phyloP scores from a whole-genome alignment of 1,139 yeast genomes.

The Hansenula sp. region DNA sequence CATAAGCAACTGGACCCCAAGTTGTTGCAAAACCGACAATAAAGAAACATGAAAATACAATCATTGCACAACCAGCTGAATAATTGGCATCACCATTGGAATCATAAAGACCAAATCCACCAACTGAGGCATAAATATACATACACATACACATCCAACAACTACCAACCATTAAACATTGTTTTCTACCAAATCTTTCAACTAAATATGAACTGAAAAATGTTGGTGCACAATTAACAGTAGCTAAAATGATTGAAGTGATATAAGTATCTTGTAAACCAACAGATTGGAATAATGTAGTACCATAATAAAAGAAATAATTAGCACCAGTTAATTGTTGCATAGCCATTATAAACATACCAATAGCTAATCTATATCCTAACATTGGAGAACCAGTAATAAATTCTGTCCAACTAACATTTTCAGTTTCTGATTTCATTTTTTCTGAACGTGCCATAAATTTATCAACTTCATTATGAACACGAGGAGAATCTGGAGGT shows the following conservation, averaged over 20 bases:
- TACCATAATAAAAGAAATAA: slow-evolving; percentile 42
- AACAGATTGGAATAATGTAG: slow-evolving; percentile 37
- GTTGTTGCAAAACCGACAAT: slow-evolving; percentile 46
- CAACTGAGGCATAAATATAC: slow-evolving; percentile 34
- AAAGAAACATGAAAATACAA: slow-evolving; percentile 44
- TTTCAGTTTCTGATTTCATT: slow-evolving; percentile 36
- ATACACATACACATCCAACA: slow-evolving; percentile 34
- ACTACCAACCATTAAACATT: slow-evolving; percentile 36
- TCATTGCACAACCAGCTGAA: slow-evolving; percentile 45
- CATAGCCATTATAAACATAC: slow-evolving; percentile 40
- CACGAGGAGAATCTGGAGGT: slow-evolving; percentile 8
- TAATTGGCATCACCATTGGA: slow-evolving; percentile 12
- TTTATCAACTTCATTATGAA: slow-evolving; percentile 40
- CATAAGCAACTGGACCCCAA: slow-evolving; percentile 50
- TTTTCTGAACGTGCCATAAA: slow-evolving; percentile 61
- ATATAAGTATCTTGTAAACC: slow-evolving; percentile 30
- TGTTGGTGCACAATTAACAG: slow-evolving; percentile 48
- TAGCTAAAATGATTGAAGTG: slow-evolving; percentile 44
- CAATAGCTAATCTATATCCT: slow-evolving; percentile 36
- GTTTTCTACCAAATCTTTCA: slow-evolving; percentile 41
- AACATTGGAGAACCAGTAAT: slow-evolving; percentile 47
- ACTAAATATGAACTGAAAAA: slow-evolving; percentile 41
- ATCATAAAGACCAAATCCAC: slow-evolving; percentile 31
- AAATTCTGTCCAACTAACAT: not conserved
- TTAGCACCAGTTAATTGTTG: slow-evolving; percentile 47